Conservation (phyloP, 768 basidiomycete genomes). For the Hortiboletus flavorubellus region DNA sequence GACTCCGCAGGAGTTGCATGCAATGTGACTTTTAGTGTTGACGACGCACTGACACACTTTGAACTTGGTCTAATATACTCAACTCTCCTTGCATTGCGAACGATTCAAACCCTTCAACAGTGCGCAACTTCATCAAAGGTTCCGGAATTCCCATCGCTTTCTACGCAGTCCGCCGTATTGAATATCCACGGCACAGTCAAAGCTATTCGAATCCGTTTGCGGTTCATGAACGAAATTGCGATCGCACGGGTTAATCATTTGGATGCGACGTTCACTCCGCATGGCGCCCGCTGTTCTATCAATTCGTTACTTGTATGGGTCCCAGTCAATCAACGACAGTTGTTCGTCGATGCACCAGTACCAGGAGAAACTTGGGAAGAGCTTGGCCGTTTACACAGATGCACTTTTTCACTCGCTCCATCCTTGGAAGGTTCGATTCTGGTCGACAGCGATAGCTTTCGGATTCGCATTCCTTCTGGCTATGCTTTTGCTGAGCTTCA, state of each 20-base stretch:
- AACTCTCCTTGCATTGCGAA: conserved; percentile 56
- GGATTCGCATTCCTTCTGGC: conserved; percentile 75
- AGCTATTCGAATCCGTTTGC: conserved; percentile 46
- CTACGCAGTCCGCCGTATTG: conserved; percentile 13
- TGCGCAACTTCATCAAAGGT: conserved; percentile 16
- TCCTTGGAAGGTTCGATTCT: conserved; percentile 39
- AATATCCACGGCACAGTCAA: conserved; percentile 36
- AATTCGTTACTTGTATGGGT: conserved; percentile 55
- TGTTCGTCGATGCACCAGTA: conserved; percentile 28
- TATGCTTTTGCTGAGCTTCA: conserved; percentile 76
- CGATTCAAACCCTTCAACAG: conserved; percentile 40
- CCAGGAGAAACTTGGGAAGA: conserved; percentile 67
- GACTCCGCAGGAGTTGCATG: conserved; percentile 27
- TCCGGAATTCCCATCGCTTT: conserved; percentile 17
- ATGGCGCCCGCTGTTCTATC: conserved; percentile 33
- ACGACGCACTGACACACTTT: conserved; percentile 50
- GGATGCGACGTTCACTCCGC: conserved; percentile 16
- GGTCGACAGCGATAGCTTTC: conserved; percentile 59
- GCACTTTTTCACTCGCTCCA: conserved; percentile 40
- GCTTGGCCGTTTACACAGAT: conserved; percentile 54
- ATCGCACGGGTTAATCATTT: conserved; percentile 35
- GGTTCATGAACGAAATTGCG: conserved; percentile 47
- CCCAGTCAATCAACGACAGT: conserved; percentile 40
- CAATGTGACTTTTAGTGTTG: conserved; percentile 47
- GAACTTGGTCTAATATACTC: conserved; percentile 71